Evolutionary conservation across 176 grass and related monocot species (phyloP).

Genomic region (Aegilops bicornis): DNA sequence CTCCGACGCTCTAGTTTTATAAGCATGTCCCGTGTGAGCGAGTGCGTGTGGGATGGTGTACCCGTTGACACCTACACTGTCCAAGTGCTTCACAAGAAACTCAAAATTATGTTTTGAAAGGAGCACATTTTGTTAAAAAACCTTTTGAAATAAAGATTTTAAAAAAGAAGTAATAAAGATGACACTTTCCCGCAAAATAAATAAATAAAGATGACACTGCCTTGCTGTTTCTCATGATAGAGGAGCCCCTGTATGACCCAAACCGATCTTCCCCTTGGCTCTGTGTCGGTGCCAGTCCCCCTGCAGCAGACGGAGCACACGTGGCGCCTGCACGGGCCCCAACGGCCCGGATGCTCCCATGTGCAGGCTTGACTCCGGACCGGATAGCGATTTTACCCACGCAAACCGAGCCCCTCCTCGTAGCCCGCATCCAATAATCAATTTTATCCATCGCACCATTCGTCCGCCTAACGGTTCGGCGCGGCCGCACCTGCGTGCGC

Average conservation of each 20-base stretch:
- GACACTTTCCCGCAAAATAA: no score
- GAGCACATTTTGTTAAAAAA: neutral
- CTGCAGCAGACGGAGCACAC: neutral
- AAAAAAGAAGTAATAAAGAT: no score
- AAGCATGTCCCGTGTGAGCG: neutral
- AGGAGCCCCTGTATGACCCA: neutral
- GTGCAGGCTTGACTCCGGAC: conserved; percentile 21
- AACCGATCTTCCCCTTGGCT: neutral
- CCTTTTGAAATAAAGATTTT: no score
- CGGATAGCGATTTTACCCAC: no score
- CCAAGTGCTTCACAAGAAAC: neutral
- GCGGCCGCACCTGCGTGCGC: neutral
- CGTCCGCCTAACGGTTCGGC: conserved; percentile 18
- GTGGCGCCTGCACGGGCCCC: neutral
- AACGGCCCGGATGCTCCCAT: conserved; percentile 27
- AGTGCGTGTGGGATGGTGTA: neutral
- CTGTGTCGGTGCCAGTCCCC: neutral
- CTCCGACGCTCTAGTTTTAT: neutral
- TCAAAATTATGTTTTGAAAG: neutral
- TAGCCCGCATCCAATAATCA: neutral
- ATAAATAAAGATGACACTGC: neutral
- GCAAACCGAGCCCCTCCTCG: neutral
- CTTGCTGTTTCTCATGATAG: no score
- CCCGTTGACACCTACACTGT: neutral
- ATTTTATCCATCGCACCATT: no score